Percentiles rank a stretch among this genome's conserved stretches.
Evolutionary conservation across 345 rosid species (phyloP).

Genomic region (Syzygium grande): DNA sequence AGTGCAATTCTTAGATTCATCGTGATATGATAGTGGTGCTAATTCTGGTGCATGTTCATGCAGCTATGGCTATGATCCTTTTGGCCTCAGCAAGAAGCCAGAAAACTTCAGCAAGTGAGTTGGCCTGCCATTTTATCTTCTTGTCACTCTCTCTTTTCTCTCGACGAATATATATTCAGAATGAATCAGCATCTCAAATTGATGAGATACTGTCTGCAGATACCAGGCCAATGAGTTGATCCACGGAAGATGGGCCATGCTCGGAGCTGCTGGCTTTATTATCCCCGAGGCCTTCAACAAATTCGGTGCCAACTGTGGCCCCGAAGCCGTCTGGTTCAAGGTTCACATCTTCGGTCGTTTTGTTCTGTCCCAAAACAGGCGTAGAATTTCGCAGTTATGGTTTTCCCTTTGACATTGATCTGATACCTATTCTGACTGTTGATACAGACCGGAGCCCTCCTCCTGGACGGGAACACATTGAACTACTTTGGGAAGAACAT

Average conservation of each 20-base stretch:
- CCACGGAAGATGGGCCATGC: constrained; percentile 97
- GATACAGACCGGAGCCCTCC: constrained; percentile 90
- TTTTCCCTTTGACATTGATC: not conserved
- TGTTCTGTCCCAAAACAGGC: not conserved
- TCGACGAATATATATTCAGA: not conserved
- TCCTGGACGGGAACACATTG: constrained; percentile 93
- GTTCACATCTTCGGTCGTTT: constrained; percentile 10
- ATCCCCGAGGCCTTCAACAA: constrained; percentile 96
- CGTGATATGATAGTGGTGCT: not conserved
- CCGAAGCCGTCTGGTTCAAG: constrained; percentile 99
- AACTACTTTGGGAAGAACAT: constrained; percentile 88
- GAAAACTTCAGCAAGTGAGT: constrained; percentile 83
- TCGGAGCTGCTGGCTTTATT: constrained; percentile 94
- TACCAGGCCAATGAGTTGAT: constrained; percentile 92
- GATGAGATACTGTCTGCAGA: constrained; percentile 16
- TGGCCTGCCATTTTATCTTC: not conserved
- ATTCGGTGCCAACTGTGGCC: constrained; percentile 96
- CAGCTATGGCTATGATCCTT: constrained; percentile 97
- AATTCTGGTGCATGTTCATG: not conserved
- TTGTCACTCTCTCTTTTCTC: not conserved
- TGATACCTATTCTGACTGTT: not conserved
- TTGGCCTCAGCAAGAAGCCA: constrained; percentile 93
- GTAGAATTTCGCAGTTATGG: not conserved
- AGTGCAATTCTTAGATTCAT: not conserved
- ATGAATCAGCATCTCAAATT: not conserved